A percentile compares a stretch with the other conserved stretches of the same genome.
Evolutionary conservation across 2,329 filamentous ascomycete genomes (phyloP).

Genomic region (Cercospora canescens): DNA sequence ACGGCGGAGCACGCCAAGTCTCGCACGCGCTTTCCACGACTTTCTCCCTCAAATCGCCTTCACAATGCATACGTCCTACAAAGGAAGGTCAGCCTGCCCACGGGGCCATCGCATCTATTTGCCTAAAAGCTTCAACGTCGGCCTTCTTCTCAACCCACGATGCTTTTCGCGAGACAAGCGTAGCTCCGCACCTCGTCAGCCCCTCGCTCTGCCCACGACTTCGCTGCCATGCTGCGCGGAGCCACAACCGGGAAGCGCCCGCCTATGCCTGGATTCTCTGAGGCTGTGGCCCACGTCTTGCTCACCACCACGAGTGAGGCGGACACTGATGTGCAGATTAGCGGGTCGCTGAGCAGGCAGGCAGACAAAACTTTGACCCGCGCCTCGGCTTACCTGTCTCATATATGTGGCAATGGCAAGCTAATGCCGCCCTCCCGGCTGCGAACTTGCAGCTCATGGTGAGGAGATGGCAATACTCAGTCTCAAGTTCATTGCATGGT

Average conservation of each 20-base stretch:
- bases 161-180: background rate
- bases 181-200: background rate
- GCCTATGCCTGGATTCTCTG: background rate
- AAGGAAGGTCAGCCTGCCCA: background rate
- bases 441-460: background rate
- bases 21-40: background rate
- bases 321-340: background rate
- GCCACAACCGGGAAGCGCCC: background rate
- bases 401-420: conserved; percentile 6
- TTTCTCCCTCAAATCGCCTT: too few species aligned
- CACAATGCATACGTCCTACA: background rate
- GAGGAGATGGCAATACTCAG: conserved; percentile 9
- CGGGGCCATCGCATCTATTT: background rate
- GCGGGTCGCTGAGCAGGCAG: background rate
- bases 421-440: conserved; percentile 7
- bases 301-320: background rate
- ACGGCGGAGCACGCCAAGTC: background rate
- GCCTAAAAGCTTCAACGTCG: background rate
- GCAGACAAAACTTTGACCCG: background rate
- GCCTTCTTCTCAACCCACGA: background rate
- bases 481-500: conserved; percentile 2
- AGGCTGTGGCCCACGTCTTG: background rate
- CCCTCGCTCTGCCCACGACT: background rate
- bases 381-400: conserved; percentile 16
- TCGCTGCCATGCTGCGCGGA: background rate